Evolutionary conservation across 345 rosid species (phyloP).

Genomic region (Linum tenue): DNA sequence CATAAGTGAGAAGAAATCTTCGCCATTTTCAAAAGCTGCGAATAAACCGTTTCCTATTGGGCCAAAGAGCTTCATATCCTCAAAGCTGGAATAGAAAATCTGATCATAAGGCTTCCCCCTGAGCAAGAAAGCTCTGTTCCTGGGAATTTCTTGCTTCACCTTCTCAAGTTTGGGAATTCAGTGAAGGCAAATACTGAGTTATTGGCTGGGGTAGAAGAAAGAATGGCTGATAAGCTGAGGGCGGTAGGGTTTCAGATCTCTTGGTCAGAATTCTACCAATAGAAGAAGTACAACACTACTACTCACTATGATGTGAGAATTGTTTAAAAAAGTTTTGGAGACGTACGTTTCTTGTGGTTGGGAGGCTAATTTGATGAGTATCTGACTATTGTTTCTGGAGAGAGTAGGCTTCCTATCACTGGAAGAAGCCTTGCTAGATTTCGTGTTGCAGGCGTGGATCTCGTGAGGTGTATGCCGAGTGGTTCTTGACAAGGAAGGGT

Average conservation of each 20-base stretch:
- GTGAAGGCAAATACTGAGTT: slow-evolving; percentile 22
- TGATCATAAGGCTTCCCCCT: slow-evolving; percentile 39
- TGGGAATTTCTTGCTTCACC: slow-evolving; percentile 45
- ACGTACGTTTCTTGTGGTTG: slow-evolving; percentile 36
- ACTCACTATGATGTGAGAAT: slow-evolving; percentile 28
- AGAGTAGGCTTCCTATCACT: slow-evolving; percentile 35
- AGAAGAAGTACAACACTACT: slow-evolving; percentile 21
- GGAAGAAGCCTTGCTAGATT: slow-evolving; percentile 36
- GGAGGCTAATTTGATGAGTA: slow-evolving; percentile 42
- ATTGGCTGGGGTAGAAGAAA: slow-evolving; percentile 19
- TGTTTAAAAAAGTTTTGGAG: slow-evolving; percentile 28
- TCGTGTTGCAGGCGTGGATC: too few species aligned
- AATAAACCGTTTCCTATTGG: slow-evolving; percentile 32
- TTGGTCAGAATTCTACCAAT: too few species aligned
- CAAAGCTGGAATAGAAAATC: slow-evolving; percentile 32
- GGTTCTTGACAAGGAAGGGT: too few species aligned
- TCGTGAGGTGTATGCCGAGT: too few species aligned
- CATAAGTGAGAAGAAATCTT: slow-evolving; percentile 45
- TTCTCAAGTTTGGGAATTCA: slow-evolving; percentile 32
- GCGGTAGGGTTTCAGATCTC: slow-evolving; percentile 37
- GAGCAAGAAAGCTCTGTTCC: slow-evolving; percentile 35
- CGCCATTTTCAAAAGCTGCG: slow-evolving; percentile 37
- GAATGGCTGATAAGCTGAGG: slow-evolving; percentile 36
- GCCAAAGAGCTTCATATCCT: slow-evolving; percentile 29
- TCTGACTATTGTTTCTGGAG: slow-evolving; percentile 35